phyloP scores from a whole-genome alignment of 1,139 yeast genomes.

The Blastobotrys serpentis region DNA sequence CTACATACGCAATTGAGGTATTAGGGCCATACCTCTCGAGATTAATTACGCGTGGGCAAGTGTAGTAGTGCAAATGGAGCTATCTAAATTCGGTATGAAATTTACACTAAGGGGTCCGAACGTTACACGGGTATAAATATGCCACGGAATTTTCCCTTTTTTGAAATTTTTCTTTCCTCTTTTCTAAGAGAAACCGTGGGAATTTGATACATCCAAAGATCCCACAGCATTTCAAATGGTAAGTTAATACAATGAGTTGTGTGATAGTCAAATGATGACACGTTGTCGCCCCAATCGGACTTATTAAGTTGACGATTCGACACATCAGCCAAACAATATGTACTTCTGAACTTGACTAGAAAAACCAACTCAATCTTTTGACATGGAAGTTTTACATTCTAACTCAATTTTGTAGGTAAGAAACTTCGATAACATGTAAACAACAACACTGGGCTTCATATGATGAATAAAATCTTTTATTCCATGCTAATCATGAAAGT shows the following conservation, averaged over 20 bases:
- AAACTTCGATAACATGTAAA: slow-evolving; percentile 16
- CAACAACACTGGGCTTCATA: slow-evolving; percentile 15
- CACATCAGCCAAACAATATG: slow-evolving; percentile 48
- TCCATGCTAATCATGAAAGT: slow-evolving; percentile 36
- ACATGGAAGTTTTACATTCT: background rate
- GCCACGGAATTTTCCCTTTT: background rate
- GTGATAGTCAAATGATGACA: slow-evolving; percentile 44
- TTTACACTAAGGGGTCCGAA: background rate
- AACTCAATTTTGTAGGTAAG: slow-evolving; percentile 10
- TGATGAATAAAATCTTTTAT: slow-evolving; percentile 20
- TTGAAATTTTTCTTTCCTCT: background rate
- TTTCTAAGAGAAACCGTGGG: background rate
- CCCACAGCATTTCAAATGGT: slow-evolving; percentile 5
- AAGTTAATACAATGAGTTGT: background rate
- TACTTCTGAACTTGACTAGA: slow-evolving; percentile 34
- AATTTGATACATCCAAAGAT: background rate
- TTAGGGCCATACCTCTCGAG: background rate
- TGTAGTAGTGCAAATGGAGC: too few species aligned
- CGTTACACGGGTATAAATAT: background rate
- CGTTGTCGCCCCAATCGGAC: slow-evolving; percentile 65
- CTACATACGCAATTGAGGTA: too few species aligned
- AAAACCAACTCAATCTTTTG: slow-evolving; percentile 45
- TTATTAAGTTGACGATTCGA: slow-evolving; percentile 53
- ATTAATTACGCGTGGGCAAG: background rate
- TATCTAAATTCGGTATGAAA: background rate